A percentile compares a stretch with the other conserved stretches of the same genome.
Conservation (phyloP, 2,329 filamentous ascomycete genomes). For the Monosporascus sp. region DNA sequence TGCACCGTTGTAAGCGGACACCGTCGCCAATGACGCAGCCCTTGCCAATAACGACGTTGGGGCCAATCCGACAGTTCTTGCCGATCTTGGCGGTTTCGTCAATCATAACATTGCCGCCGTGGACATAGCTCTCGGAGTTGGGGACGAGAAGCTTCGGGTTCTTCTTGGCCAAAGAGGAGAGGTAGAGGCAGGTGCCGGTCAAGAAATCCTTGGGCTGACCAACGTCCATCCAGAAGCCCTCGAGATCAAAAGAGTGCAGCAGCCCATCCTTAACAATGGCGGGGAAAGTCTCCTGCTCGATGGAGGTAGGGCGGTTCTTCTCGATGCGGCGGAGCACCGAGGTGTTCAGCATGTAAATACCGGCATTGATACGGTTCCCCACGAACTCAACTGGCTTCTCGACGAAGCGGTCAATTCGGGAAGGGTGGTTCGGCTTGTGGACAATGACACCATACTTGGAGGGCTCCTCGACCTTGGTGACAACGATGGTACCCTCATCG, state of each 20-base stretch:
- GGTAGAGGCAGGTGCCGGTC: slow-evolving; percentile 91
- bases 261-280: slow-evolving; percentile 84
- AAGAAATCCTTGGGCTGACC: slow-evolving; percentile 99
- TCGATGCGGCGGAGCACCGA: slow-evolving; percentile 88
- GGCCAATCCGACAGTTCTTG: slow-evolving; percentile 96
- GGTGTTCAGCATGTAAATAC: slow-evolving; percentile 96
- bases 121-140: slow-evolving; percentile 69
- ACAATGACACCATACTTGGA: slow-evolving; percentile 99
- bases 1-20: slow-evolving; percentile 88
- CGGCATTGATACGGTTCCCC: slow-evolving; percentile 97
- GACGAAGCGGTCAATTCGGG: slow-evolving; percentile 95
- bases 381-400: slow-evolving; percentile 99
- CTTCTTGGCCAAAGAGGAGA: slow-evolving; percentile 87
- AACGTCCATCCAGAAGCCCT: slow-evolving; percentile 99
- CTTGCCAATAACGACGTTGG: slow-evolving; percentile 93
- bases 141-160: slow-evolving; percentile 78
- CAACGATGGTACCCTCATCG: slow-evolving; percentile 93
- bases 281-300: slow-evolving; percentile 98
- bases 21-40: slow-evolving; percentile 90
- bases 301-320: slow-evolving; percentile 83
- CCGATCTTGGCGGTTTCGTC: slow-evolving; percentile 93
- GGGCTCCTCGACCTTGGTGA: slow-evolving; percentile 98
- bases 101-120: slow-evolving; percentile 93
- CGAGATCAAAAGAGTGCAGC: slow-evolving; percentile 92
- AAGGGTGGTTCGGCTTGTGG: slow-evolving; percentile 87